Conservation (phyloP, 2,329 filamentous ascomycete species). For the Calonectria pteridis region DNA sequence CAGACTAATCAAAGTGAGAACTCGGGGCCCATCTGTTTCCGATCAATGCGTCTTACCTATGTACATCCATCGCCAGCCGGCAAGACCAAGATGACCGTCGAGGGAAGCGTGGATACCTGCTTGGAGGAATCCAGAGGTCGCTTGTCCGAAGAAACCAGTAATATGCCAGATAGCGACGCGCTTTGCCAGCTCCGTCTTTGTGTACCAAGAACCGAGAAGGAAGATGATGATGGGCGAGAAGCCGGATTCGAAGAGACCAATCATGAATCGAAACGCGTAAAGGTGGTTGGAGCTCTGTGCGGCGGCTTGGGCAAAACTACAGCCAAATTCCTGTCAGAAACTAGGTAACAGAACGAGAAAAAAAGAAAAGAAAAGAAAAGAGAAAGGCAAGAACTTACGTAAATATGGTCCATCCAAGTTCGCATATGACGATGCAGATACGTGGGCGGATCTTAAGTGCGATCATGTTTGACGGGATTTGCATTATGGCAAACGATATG, state of each 20-base stretch:
- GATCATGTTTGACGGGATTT: constrained; percentile 3
- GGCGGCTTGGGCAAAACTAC: not conserved
- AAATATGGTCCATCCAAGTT: not conserved
- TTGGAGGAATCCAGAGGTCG: not conserved
- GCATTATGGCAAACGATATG: not conserved
- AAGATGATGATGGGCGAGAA: constrained; percentile 3
- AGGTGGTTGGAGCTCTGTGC: not conserved
- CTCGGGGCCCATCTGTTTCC: too few species aligned
- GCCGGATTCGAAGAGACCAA: not conserved
- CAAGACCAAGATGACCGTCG: not conserved
- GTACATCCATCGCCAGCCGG: constrained; percentile 3
- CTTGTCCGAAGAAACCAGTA: not conserved
- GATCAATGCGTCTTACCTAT: not conserved
- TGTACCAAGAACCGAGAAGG: not conserved
- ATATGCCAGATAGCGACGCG: not conserved
- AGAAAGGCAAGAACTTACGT: not conserved
- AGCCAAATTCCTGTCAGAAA: not conserved
- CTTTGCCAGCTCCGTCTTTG: not conserved
- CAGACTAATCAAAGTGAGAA: not conserved
- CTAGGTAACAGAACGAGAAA: too few species aligned
- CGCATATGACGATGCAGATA: not conserved
- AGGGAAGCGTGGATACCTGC: not conserved
- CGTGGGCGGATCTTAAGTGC: not conserved
- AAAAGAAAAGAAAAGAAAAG: too few species aligned
- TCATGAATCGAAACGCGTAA: constrained; percentile 5